A percentile compares a stretch with the other conserved stretches of the same genome.
phyloP scores from a whole-genome alignment of 2,329 filamentous ascomycete species.

The Botrytis medusae region DNA sequence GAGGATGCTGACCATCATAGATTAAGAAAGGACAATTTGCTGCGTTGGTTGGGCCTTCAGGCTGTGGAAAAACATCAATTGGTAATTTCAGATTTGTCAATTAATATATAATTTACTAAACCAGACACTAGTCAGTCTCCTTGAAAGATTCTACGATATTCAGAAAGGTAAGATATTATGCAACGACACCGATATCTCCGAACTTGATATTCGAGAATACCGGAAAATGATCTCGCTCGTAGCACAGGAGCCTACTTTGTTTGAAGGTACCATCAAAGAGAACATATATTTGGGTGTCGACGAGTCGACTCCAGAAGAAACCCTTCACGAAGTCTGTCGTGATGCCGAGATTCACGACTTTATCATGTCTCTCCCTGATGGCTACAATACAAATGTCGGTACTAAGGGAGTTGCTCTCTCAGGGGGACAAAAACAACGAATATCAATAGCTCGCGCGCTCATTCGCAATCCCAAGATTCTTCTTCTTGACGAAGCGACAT shows the following conservation, averaged over 20 bases:
- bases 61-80: slow-evolving; percentile 37
- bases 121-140: not conserved
- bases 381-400: slow-evolving; percentile 50
- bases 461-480: slow-evolving; percentile 53
- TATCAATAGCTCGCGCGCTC: slow-evolving; percentile 55
- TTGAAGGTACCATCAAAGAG: slow-evolving; percentile 63
- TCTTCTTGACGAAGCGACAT: slow-evolving; percentile 60
- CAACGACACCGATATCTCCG: slow-evolving; percentile 59
- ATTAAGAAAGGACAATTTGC: slow-evolving; percentile 65
- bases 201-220: slow-evolving; percentile 61
- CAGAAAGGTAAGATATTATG: slow-evolving; percentile 63
- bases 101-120: not conserved
- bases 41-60: slow-evolving; percentile 68
- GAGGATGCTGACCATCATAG: slow-evolving; percentile 25
- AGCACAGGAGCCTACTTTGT: slow-evolving; percentile 69
- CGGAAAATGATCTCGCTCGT: slow-evolving; percentile 67
- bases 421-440: slow-evolving; percentile 56
- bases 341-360: slow-evolving; percentile 55
- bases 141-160: slow-evolving; percentile 65
- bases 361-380: slow-evolving; percentile 52
- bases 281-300: slow-evolving; percentile 67
- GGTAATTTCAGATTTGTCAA: not conserved
- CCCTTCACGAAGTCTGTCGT: slow-evolving; percentile 48
- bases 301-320: slow-evolving; percentile 42
- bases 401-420: slow-evolving; percentile 49